phyloP scores from a whole-genome alignment of 805 yeast genomes.

The Groenewaldozyma tartarivorans region DNA sequence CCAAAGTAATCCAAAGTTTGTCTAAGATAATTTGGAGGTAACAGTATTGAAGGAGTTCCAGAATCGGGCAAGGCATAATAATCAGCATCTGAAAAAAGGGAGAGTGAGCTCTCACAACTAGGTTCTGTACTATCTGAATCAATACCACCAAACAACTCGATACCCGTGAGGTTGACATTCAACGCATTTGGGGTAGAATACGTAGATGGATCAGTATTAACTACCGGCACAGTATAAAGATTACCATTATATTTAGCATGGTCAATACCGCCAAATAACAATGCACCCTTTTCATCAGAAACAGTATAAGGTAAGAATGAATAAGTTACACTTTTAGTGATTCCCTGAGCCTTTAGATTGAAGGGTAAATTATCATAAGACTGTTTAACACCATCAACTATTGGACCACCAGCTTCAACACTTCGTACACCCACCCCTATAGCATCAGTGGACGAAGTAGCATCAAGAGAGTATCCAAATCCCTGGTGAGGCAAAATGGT shows the following conservation, averaged over 20 bases:
- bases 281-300: slow-evolving; percentile 32
- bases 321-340: slow-evolving; percentile 33
- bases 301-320: slow-evolving; percentile 40
- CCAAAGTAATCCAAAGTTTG: slow-evolving; percentile 7
- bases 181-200: slow-evolving; percentile 3
- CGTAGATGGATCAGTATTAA: slow-evolving; percentile 8
- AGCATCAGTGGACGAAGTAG: slow-evolving; percentile 55
- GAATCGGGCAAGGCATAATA: slow-evolving; percentile 53
- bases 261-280: slow-evolving; percentile 67
- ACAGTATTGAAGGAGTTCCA: slow-evolving; percentile 44
- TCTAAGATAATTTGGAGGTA: slow-evolving; percentile 34
- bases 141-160: slow-evolving; percentile 4
- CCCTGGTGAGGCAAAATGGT: slow-evolving; percentile 42
- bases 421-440: slow-evolving; percentile 29
- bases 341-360: slow-evolving; percentile 31
- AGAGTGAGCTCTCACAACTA: no score
- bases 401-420: slow-evolving; percentile 27
- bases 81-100: slow-evolving; percentile 13
- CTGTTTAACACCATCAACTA: background rate
- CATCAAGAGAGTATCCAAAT: slow-evolving; percentile 63
- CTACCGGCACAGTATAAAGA: slow-evolving; percentile 20
- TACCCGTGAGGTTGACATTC: slow-evolving; percentile 14
- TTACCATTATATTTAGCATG: slow-evolving; percentile 47
- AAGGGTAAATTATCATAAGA: slow-evolving; percentile 25
- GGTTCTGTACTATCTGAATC: background rate